Conservation (phyloP, 345 rosid genomes). For the Passiflora organensis region DNA sequence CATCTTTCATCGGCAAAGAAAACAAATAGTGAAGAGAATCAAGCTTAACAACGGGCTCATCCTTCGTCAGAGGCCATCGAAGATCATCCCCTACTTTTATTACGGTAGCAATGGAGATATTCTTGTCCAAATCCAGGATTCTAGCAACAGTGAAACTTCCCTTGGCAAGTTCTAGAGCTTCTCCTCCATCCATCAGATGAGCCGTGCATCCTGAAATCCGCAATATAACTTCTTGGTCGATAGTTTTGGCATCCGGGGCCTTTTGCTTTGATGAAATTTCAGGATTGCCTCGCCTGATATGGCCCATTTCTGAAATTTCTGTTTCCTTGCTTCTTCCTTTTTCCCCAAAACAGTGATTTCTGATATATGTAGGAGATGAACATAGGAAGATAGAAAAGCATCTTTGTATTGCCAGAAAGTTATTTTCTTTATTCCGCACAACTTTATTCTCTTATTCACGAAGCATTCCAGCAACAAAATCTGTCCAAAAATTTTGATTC, state of each 20-base stretch:
- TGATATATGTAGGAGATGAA: too few species aligned
- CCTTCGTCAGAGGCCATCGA: slow-evolving; percentile 87
- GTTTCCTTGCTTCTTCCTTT: not conserved
- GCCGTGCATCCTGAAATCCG: slow-evolving; percentile 63
- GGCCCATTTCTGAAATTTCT: not conserved
- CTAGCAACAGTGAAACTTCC: slow-evolving; percentile 59
- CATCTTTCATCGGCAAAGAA: slow-evolving; percentile 71
- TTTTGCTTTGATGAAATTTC: not conserved
- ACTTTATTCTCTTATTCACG: not conserved
- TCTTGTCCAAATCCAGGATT: slow-evolving; percentile 48
- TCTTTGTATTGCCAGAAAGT: not conserved
- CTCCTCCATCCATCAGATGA: slow-evolving; percentile 72
- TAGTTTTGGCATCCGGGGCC: slow-evolving; percentile 25
- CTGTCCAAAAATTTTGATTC: too few species aligned
- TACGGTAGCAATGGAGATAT: slow-evolving; percentile 56
- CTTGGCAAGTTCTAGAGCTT: slow-evolving; percentile 58
- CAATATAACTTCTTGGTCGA: slow-evolving; percentile 37
- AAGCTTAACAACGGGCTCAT: slow-evolving; percentile 85
- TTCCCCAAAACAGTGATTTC: not conserved
- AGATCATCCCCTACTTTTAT: slow-evolving; percentile 64
- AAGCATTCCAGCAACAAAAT: not conserved
- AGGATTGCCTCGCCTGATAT: too few species aligned
- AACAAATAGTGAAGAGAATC: slow-evolving; percentile 66
- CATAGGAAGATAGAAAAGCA: too few species aligned
- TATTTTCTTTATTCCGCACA: not conserved